Percentiles rank a stretch among this genome's conserved stretches.
Conservation (phyloP, 345 rosid species). For the Streptanthus diversifolius region DNA sequence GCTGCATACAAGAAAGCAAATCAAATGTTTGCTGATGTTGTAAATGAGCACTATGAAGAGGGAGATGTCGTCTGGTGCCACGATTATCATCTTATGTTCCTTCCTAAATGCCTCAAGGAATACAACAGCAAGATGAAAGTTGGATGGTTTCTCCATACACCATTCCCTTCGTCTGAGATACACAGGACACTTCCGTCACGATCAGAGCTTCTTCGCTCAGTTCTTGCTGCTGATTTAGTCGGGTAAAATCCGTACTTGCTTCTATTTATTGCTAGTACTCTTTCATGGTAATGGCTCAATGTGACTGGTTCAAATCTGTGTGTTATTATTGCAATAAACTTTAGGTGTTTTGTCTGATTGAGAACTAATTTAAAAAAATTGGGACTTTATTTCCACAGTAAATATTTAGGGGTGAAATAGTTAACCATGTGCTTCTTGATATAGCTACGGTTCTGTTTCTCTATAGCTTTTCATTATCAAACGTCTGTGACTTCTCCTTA, state of each 20-base stretch:
- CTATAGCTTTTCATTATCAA: neutral
- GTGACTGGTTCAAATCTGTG: neutral
- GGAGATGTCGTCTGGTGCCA: constrained; percentile 99
- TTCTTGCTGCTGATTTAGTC: constrained; percentile 97
- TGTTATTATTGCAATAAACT: neutral
- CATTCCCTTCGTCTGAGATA: constrained; percentile 99
- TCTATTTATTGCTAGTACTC: neutral
- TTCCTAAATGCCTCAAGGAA: constrained; percentile 91
- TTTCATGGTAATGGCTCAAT: neutral
- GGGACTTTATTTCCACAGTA: neutral
- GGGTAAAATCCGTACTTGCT: constrained; percentile 61
- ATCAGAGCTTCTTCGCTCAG: constrained; percentile 86
- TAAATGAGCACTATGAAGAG: constrained; percentile 83
- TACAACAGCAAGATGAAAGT: constrained; percentile 85
- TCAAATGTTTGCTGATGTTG: constrained; percentile 98
- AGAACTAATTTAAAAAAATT: neutral
- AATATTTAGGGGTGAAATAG: neutral
- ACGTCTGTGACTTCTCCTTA: neutral
- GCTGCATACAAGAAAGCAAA: constrained; percentile 96
- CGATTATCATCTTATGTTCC: constrained; percentile 98
- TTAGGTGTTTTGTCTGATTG: neutral
- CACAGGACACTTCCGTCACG: constrained; percentile 96
- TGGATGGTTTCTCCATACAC: constrained; percentile 99
- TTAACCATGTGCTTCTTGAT: neutral
- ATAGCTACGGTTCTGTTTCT: neutral